Evolutionary conservation across 2,329 filamentous ascomycete species (phyloP), one percentile per base, ranked within the genome.

Genomic region (Peltaster fructicola): DNA sequence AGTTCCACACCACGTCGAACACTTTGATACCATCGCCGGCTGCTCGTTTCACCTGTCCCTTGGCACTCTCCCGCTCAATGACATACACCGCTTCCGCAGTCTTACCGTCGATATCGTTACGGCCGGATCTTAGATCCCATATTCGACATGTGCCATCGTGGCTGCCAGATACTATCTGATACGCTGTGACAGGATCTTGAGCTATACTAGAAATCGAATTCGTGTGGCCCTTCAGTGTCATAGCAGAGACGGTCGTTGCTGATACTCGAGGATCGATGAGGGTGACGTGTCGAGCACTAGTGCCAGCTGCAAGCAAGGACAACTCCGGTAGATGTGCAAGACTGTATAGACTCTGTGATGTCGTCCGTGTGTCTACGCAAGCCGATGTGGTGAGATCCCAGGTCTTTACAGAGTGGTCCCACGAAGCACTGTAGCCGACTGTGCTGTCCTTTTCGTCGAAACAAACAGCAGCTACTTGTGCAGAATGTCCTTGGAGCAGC

Each of bases 71-170:
- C 26, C 85, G 60, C 30, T 75, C 65, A 35, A 95, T 74, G 48
- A 61, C 79, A 69, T 57, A 91, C 56, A 59, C 73, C 51, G 64
- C 85, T 60, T 67, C 79, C 51, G 53, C 84, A 45, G 62, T 65
- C 19, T 35, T 36, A 14, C 46, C 47, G 4, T 68, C 30, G 8
- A 38, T 38, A 16, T 46, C 44, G 14, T 36, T 42, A 47, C 70
- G 61, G 26, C 67, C 68, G 41, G 69, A 74, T 27, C 88, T 65
- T 36, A 95, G 63, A 58, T 98, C 88, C 88, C 88, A 98, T 23
- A 98, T 72, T 25, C 82, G 68, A 43, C 80, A 88, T 2, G 81
- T 92, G 16, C 85, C 82, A 50, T 98, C 88, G 51, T 91, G 79
- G 22, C 76, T 78, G n/a, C 70, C 85, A 15, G 77, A 88, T 0